These are phyloP conservation scores for Castanea mollissima DNA, from an alignment of 306 rosid species.

Conservation along the genomic window DNA sequence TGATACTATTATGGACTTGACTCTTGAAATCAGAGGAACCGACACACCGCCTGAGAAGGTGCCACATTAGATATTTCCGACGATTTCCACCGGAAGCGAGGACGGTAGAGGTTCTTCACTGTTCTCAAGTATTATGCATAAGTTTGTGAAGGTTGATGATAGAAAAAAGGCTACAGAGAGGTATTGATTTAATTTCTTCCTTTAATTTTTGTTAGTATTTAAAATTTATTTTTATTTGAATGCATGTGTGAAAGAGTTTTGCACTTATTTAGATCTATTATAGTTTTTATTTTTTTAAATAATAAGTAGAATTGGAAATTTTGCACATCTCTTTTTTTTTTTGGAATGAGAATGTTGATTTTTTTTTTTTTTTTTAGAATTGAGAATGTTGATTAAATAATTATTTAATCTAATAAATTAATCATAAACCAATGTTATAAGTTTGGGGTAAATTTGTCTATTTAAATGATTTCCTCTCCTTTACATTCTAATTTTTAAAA, in stretches of 20 bases:
- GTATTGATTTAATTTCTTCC: conserved; percentile 21
- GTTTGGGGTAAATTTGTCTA: too few species aligned
- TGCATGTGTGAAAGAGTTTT: not conserved
- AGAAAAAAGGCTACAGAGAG: conserved; percentile 36
- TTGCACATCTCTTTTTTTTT: not conserved
- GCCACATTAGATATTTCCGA: conserved; percentile 64
- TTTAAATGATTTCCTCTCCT: too few species aligned
- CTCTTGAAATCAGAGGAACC: conserved; percentile 64
- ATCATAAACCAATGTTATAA: too few species aligned
- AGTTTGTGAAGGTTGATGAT: conserved; percentile 61
- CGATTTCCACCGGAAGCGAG: conserved; percentile 23
- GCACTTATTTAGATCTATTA: not conserved
- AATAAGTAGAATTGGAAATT: not conserved
- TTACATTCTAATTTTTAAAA: too few species aligned
- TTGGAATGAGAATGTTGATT: not conserved
- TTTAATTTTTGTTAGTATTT: not conserved
- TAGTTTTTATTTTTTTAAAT: too few species aligned
- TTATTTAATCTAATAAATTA: too few species aligned
- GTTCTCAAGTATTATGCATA: conserved; percentile 78
- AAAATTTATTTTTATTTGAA: conserved; percentile 20
- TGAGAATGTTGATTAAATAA: too few species aligned
- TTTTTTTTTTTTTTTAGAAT: too few species aligned
- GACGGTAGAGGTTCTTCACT: conserved; percentile 39
- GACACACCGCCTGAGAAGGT: conserved; percentile 97
- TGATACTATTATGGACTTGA: conserved; percentile 16